Percentiles rank a stretch among this genome's conserved stretches.
phyloP scores from a whole-genome alignment of 2,329 filamentous ascomycete species.

The Hypoxylon sp. region DNA sequence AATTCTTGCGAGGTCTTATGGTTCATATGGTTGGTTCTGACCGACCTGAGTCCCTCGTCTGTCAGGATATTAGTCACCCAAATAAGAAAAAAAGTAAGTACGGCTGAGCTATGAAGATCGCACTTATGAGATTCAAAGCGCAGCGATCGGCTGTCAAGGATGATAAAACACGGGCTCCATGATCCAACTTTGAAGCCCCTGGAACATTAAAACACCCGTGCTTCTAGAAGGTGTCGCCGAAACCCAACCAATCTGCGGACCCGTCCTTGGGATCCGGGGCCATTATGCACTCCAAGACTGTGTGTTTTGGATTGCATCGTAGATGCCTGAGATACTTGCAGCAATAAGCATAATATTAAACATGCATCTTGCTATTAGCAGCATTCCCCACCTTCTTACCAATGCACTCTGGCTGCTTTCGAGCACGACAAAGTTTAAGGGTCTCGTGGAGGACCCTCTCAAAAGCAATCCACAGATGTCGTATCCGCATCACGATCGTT shows the following conservation, averaged over 20 bases:
- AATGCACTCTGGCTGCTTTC: conserved; percentile 26
- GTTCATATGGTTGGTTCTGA: conserved; percentile 1
- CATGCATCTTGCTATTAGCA: conserved; percentile 28
- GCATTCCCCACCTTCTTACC: conserved; percentile 29
- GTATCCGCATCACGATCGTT: conserved; percentile 27
- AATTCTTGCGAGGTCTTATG: background rate
- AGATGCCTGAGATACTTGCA: conserved; percentile 20
- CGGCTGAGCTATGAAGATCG: conserved; percentile 24
- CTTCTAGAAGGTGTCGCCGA: conserved; percentile 42
- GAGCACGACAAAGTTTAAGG: conserved; percentile 23
- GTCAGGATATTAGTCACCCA: conserved; percentile 14
- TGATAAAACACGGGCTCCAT: conserved; percentile 40
- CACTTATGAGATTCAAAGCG: conserved; percentile 21
- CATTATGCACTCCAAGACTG: conserved; percentile 30
- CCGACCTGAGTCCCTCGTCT: conserved; percentile 3
- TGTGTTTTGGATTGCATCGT: conserved; percentile 34
- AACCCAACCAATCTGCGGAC: conserved; percentile 33
- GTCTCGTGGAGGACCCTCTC: conserved; percentile 7
- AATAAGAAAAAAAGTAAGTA: conserved; percentile 12
- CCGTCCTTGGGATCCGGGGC: conserved; percentile 26
- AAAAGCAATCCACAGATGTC: conserved; percentile 2
- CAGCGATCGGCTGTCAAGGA: conserved; percentile 39
- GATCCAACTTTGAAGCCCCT: conserved; percentile 33
- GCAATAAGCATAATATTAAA: conserved; percentile 36
- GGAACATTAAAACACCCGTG: conserved; percentile 18